Evolutionary conservation across 2,329 filamentous ascomycete species (phyloP).

Genomic region (Colletotrichum melonis): DNA sequence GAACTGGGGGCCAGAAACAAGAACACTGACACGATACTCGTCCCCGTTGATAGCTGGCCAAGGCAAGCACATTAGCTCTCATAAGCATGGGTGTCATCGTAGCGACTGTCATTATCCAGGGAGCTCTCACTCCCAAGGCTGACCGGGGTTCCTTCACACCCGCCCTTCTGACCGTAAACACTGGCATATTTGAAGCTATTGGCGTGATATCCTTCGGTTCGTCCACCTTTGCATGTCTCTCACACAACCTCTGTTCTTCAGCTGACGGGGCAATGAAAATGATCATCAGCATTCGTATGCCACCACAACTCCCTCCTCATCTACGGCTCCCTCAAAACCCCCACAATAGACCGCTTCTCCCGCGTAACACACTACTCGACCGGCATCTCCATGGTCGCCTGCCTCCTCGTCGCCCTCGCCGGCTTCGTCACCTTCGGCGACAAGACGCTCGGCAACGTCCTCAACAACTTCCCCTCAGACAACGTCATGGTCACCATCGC

Average conservation of each 20-base stretch:
- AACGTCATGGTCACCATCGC: slow-evolving; percentile 96
- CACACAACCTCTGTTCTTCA: slow-evolving; percentile 40
- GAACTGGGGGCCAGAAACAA: not conserved
- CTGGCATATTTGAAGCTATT: slow-evolving; percentile 93
- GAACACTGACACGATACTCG: slow-evolving; percentile 16
- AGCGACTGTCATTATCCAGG: slow-evolving; percentile 87
- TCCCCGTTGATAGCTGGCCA: slow-evolving; percentile 75
- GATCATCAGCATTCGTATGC: slow-evolving; percentile 69
- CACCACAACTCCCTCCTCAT: slow-evolving; percentile 98
- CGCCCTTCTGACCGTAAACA: slow-evolving; percentile 81
- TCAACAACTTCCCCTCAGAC: slow-evolving; percentile 95
- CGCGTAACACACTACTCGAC: slow-evolving; percentile 95
- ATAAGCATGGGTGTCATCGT: slow-evolving; percentile 95
- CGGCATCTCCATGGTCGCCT: slow-evolving; percentile 89
- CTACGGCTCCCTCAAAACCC: slow-evolving; percentile 93
- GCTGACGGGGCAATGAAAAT: slow-evolving; percentile 37
- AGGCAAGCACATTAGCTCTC: slow-evolving; percentile 92
- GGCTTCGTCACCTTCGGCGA: slow-evolving; percentile 96
- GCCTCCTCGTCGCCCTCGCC: slow-evolving; percentile 85
- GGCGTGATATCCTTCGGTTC: slow-evolving; percentile 97
- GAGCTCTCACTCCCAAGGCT: slow-evolving; percentile 77
- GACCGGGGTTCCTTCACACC: slow-evolving; percentile 77
- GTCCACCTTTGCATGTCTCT: not conserved
- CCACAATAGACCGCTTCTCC: slow-evolving; percentile 94
- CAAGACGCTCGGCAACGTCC: slow-evolving; percentile 91